These are phyloP conservation scores for Sphenostylis stenocarpa DNA, from an alignment of 306 rosid species.

Conservation along the genomic window DNA sequence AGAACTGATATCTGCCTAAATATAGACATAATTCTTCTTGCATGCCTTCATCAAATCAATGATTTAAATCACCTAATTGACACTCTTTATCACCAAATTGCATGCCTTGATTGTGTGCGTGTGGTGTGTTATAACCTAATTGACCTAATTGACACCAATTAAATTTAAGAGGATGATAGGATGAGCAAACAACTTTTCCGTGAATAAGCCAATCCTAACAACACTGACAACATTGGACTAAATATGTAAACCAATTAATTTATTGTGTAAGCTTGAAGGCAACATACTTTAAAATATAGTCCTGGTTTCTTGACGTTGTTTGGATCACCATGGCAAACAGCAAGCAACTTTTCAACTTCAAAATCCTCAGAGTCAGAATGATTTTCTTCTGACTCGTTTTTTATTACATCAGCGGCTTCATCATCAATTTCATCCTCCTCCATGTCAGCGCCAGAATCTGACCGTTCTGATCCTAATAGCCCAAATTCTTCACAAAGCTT, in stretches of 20 bases:
- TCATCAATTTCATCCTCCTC: not conserved
- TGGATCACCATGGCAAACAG: conserved; percentile 48
- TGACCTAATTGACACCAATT: not conserved
- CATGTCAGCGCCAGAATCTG: conserved; percentile 6
- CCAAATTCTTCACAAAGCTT: conserved; percentile 35
- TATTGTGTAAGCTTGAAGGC: not conserved
- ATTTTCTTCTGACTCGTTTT: not conserved
- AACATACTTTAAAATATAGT: conserved; percentile 44
- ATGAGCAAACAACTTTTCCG: not conserved
- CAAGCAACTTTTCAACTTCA: conserved; percentile 46
- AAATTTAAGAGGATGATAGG: not conserved
- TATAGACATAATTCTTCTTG: not conserved
- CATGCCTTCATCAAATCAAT: not conserved
- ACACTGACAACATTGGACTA: not conserved
- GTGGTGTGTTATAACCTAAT: not conserved
- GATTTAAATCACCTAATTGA: not conserved
- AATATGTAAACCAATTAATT: not conserved
- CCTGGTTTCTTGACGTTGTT: conserved; percentile 33
- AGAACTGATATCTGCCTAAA: not conserved
- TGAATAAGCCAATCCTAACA: not conserved
- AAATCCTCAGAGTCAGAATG: conserved; percentile 41
- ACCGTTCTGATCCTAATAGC: conserved; percentile 14
- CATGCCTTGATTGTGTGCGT: not conserved
- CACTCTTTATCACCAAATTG: too few relatives aligned
- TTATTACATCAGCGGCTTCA: not conserved